Percentiles rank a stretch among this genome's conserved stretches.
These are phyloP conservation scores for Malus hybrid DNA, from an alignment of 331 rosid genomes.

Conservation along the genomic window DNA sequence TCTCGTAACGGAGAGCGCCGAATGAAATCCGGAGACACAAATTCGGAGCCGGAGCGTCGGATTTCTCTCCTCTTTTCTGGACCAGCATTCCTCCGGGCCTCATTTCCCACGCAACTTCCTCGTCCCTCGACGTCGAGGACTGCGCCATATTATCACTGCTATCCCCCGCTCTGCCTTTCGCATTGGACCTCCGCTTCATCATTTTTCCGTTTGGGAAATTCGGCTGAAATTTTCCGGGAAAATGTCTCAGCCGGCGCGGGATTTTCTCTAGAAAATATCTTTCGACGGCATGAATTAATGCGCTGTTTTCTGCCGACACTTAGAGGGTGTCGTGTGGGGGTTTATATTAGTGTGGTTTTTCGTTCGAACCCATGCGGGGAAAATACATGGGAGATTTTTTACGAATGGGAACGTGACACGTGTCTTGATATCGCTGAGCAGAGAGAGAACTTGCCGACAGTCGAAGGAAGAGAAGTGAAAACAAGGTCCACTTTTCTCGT, in stretches of 20 bases:
- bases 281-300: not conserved
- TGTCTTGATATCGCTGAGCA: slow-evolving; percentile 11
- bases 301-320: slow-evolving; percentile 43
- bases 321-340: slow-evolving; percentile 19
- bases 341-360: slow-evolving; percentile 17
- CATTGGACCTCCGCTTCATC: slow-evolving; percentile 29
- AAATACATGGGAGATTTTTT: not conserved
- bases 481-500: not conserved
- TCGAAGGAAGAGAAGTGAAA: slow-evolving; percentile 15
- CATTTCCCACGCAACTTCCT: slow-evolving; percentile 61
- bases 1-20: slow-evolving; percentile 55
- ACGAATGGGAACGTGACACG: slow-evolving; percentile 28
- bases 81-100: slow-evolving; percentile 91
- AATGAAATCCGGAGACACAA: slow-evolving; percentile 51
- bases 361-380: not conserved
- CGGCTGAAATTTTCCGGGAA: slow-evolving; percentile 13
- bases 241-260: not conserved
- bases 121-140: slow-evolving; percentile 13
- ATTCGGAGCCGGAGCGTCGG: slow-evolving; percentile 20
- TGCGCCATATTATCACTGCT: slow-evolving; percentile 8
- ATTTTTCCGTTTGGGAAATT: slow-evolving; percentile 12
- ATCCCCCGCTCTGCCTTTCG: slow-evolving; percentile 14
- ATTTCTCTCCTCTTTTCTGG: slow-evolving; percentile 34
- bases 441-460: slow-evolving; percentile 48
- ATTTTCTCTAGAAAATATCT: slow-evolving; percentile 14